Evolutionary conservation across 495 filamentous ascomycete genomes (phyloP).

Genomic region (Daldinia decipiens): DNA sequence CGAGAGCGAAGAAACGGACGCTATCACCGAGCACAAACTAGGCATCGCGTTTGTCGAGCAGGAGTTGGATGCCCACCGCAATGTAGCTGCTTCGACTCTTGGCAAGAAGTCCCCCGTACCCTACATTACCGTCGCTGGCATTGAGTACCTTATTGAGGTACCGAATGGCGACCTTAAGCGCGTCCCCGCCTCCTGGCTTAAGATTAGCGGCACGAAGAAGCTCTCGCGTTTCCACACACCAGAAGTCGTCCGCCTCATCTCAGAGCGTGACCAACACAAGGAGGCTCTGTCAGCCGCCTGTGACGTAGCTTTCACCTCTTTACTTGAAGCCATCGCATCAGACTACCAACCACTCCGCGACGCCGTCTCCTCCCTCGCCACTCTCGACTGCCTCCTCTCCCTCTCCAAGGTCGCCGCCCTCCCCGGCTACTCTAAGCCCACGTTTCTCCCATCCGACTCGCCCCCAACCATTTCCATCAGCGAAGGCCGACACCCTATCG

Average conservation of each 20-base stretch:
- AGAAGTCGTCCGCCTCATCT: constrained; percentile 80
- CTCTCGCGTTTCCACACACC: constrained; percentile 95
- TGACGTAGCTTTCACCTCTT: constrained; percentile 78
- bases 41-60: constrained; percentile 91
- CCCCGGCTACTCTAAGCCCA: constrained; percentile 90
- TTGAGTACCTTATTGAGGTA: constrained; percentile 95
- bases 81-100: constrained; percentile 73
- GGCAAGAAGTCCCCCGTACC: constrained; percentile 72
- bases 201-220: constrained; percentile 94
- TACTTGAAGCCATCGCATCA: constrained; percentile 76
- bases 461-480: constrained; percentile 75
- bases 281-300: constrained; percentile 93
- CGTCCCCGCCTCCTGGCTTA: constrained; percentile 92
- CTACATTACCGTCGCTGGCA: constrained; percentile 84
- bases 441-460: constrained; percentile 68
- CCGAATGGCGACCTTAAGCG: constrained; percentile 80
- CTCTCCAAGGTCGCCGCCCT: constrained; percentile 83
- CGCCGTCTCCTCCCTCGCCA: constrained; percentile 83
- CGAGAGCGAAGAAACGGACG: constrained; percentile 84
- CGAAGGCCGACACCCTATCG: constrained; percentile 92
- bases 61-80: constrained; percentile 80
- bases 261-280: constrained; percentile 93
- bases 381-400: constrained; percentile 89
- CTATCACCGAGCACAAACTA: constrained; percentile 86
- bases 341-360: constrained; percentile 92